Percentiles rank a stretch among this genome's conserved stretches.
Evolutionary conservation across 345 rosid species (phyloP).

Genomic region (Boechera stricta): DNA sequence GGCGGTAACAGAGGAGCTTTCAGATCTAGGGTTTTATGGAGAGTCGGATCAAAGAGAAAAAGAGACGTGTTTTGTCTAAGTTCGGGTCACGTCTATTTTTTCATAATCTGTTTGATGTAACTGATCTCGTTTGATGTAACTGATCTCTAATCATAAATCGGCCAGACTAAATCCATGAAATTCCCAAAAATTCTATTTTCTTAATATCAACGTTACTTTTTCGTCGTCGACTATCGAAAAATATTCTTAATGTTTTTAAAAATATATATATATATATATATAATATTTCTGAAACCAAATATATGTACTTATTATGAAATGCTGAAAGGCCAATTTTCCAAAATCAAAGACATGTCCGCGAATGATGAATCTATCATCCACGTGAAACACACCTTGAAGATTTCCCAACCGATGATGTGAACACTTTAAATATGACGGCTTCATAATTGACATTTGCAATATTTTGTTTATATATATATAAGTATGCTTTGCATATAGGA

Average conservation of each 20-base stretch:
- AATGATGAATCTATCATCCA: conserved; percentile 33
- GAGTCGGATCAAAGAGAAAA: no score
- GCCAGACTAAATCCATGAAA: conserved; percentile 12
- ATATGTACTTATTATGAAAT: not conserved
- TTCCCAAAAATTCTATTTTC: not conserved
- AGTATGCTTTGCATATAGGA: conserved; percentile 9
- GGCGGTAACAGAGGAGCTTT: no score
- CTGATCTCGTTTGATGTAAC: no score
- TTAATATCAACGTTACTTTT: not conserved
- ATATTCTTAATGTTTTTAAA: not conserved
- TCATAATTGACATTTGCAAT: conserved; percentile 17
- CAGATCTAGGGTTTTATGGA: no score
- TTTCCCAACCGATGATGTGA: conserved; percentile 33
- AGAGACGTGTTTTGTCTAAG: no score
- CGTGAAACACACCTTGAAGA: conserved; percentile 44
- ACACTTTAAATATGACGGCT: conserved; percentile 33
- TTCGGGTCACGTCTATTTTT: no score
- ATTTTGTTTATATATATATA: not conserved
- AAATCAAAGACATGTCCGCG: conserved; percentile 21
- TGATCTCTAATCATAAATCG: not conserved
- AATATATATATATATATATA: not conserved
- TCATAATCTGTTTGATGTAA: no score
- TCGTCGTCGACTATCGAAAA: conserved; percentile 16
- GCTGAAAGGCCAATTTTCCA: conserved; percentile 3
- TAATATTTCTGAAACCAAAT: not conserved